Evolutionary conservation across 2,329 filamentous ascomycete genomes (phyloP), one percentile per base, ranked within the genome.

Genomic region (Sporothrix pallida): DNA sequence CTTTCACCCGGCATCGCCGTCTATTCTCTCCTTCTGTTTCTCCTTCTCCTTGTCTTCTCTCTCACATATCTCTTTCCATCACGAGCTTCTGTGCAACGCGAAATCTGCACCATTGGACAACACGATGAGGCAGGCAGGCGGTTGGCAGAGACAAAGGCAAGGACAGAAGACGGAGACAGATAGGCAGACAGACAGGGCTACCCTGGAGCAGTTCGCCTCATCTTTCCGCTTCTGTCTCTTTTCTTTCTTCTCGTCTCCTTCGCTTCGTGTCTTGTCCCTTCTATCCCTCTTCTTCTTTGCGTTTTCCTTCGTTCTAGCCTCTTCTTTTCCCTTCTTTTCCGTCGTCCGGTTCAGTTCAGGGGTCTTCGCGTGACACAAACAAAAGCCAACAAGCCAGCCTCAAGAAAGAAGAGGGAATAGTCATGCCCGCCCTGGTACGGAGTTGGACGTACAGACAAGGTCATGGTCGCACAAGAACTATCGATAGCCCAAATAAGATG

Each of bases 11-110:
- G 52, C 31, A 26, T 48, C 52, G 52, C 68, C 68, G 68, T 69
- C 20, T 67, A 67, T 37, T 37, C 31, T 7, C 31, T 7, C 31
- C 31, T 37, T 7, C 31, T 37, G 1, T 7, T 37, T 37, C 7
- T 37, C 31, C 7, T 37, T 7, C 5, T 37, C 7, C 5, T 37
- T 37, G 2, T 37, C 31, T 37, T 7, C 31, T 37, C 31, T 37
- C 31, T 37, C 31, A 5, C 31, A 37, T 37, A 37, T 37, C 31
- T 7, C 31, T 44, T 23, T 2, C 50, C 50, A 70, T 48, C 54
- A 71, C 52, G 52, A 71, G 69, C 69, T 48, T 70, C 52, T 71
- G 69, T 71, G 9, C 54, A 15, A 60, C 69, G 7, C 26, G 3
- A 13, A 26, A 23, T 23, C 48, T 12, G 68, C 17, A 23, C 44